Percentiles rank a stretch among this genome's conserved stretches.
phyloP scores from a whole-genome alignment of 805 yeast species.

The Saccharomyces eubayanus region DNA sequence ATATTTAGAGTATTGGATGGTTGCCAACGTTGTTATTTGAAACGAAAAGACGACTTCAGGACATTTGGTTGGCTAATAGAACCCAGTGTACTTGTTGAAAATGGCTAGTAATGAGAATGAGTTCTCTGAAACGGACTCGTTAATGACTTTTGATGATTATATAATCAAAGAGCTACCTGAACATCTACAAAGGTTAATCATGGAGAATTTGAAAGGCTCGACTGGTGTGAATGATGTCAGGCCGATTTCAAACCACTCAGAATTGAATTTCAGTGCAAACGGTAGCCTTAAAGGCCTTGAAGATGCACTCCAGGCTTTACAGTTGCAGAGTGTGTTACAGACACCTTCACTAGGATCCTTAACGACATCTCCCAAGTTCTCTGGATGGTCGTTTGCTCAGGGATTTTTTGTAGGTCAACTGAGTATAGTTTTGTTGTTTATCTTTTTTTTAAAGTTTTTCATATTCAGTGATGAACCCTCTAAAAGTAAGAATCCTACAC shows the following conservation, averaged over 20 bases:
- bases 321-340: not conserved
- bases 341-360: not conserved
- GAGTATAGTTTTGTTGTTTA: slow-evolving; percentile 55
- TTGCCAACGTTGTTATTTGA: not conserved
- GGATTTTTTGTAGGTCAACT: slow-evolving; percentile 69
- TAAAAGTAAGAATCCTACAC: slow-evolving; percentile 25
- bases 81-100: not conserved
- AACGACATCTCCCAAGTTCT: not conserved
- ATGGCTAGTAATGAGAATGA: not conserved
- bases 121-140: slow-evolving; percentile 11
- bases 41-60: not conserved
- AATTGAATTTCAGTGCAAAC: slow-evolving; percentile 1
- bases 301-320: not conserved
- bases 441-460: slow-evolving; percentile 63
- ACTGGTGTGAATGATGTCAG: not conserved
- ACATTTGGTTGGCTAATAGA: not conserved
- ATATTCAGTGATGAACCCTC: slow-evolving; percentile 62
- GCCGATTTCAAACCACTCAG: not conserved
- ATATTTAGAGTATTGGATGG: not conserved
- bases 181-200: slow-evolving; percentile 30
- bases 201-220: slow-evolving; percentile 12
- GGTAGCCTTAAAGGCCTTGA: slow-evolving; percentile 10
- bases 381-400: slow-evolving; percentile 61
- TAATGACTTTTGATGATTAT: slow-evolving; percentile 34
- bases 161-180: slow-evolving; percentile 30